Percentiles rank a stretch among this genome's conserved stretches.
Conservation (phyloP, 1,284 basidiomycete genomes). For the Fomitopsis pinicola region DNA sequence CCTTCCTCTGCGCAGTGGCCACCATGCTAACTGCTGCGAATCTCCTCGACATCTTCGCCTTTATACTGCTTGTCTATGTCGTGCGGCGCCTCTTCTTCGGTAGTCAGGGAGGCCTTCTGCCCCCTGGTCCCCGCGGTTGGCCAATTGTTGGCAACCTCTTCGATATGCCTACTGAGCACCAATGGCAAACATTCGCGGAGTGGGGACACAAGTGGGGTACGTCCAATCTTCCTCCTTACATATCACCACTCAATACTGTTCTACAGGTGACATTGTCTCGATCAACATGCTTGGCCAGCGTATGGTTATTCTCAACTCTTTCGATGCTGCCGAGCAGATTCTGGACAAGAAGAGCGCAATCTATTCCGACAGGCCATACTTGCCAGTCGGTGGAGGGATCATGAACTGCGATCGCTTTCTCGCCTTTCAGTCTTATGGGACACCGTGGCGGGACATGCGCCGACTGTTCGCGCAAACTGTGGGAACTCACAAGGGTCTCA, state of each 20-base stretch:
- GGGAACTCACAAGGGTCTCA: conserved; percentile 21
- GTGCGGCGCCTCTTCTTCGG: not conserved
- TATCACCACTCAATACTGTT: not conserved
- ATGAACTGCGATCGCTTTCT: conserved; percentile 64
- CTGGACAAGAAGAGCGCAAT: conserved; percentile 64
- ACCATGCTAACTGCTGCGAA: not conserved
- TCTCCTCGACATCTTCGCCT: not conserved
- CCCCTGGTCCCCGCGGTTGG: conserved; percentile 19
- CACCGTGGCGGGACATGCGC: conserved; percentile 58
- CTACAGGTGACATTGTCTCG: conserved; percentile 21
- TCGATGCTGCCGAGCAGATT: conserved; percentile 49
- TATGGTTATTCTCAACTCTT: conserved; percentile 55
- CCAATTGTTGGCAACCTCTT: conserved; percentile 29
- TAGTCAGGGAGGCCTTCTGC: not conserved
- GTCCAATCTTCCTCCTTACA: not conserved
- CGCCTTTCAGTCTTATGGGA: conserved; percentile 56
- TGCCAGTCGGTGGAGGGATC: conserved; percentile 40
- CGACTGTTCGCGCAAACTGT: conserved; percentile 27
- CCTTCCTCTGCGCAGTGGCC: not conserved
- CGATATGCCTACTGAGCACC: conserved; percentile 25
- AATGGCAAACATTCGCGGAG: conserved; percentile 25
- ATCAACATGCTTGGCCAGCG: conserved; percentile 53
- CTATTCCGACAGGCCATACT: conserved; percentile 62
- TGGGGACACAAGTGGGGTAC: conserved; percentile 26
- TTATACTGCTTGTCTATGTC: not conserved